These are phyloP conservation scores for Miscanthus sacchariflorus DNA, from an alignment of 202 grass and related monocot species.

Conservation along the genomic window DNA sequence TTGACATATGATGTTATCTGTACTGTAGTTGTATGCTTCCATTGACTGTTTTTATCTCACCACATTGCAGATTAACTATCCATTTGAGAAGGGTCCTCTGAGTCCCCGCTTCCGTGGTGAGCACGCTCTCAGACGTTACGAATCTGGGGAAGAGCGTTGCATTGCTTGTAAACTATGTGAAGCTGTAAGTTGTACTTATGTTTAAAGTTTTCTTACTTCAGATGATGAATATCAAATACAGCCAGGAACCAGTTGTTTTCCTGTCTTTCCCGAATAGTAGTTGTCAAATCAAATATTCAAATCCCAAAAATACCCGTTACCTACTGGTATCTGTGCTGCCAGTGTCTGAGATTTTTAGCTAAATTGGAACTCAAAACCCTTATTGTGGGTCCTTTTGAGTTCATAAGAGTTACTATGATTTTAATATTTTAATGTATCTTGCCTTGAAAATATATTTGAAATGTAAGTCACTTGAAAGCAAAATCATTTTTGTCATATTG, in stretches of 20 bases:
- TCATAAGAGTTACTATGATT: constrained; percentile 10
- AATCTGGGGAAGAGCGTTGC: constrained; percentile 95
- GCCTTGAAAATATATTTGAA: neutral
- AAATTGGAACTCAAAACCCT: neutral
- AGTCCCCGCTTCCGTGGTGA: constrained; percentile 98
- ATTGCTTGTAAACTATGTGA: constrained; percentile 99
- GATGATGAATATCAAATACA: neutral
- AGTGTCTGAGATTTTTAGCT: neutral
- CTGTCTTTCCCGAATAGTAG: neutral
- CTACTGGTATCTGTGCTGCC: neutral
- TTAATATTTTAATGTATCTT: neutral
- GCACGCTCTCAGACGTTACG: constrained; percentile 94
- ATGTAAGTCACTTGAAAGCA: constrained; percentile 20
- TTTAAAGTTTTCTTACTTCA: constrained; percentile 16
- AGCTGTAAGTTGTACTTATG: constrained; percentile 73
- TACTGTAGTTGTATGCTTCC: constrained; percentile 4
- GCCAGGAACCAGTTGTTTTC: neutral
- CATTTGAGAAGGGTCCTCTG: constrained; percentile 98
- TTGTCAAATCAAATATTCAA: neutral
- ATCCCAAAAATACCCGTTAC: neutral
- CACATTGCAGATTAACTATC: constrained; percentile 89
- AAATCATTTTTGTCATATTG: neutral
- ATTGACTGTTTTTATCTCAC: constrained; percentile 18
- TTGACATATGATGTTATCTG: neutral
- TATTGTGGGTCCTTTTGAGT: neutral